Percentiles rank a stretch among this genome's conserved stretches.
These are phyloP conservation scores for Gnomoniopsis sp. DNA, from an alignment of 2,329 filamentous ascomycete genomes.

Conservation along the genomic window DNA sequence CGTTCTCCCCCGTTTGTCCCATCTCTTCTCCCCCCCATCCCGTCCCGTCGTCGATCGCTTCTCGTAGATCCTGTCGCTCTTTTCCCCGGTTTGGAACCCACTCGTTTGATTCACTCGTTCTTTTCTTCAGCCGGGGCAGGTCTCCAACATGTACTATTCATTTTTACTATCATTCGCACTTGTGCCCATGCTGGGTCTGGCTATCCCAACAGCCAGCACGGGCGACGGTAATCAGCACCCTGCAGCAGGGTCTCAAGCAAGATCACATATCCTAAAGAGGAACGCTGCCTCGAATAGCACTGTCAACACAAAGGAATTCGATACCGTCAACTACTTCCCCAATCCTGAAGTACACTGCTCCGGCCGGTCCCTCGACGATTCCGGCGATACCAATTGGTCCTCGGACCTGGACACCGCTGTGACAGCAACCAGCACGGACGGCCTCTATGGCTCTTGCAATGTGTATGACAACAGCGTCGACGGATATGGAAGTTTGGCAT, in stretches of 20 bases:
- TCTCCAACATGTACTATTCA: slow-evolving; percentile 14
- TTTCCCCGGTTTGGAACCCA: slow-evolving; percentile 12
- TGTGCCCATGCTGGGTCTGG: slow-evolving; percentile 9
- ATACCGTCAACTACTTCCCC: slow-evolving; percentile 15
- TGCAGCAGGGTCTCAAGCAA: neutral
- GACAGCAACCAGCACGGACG: neutral
- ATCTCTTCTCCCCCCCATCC: neutral
- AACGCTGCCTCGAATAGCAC: slow-evolving; percentile 2
- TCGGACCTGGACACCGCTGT: slow-evolving; percentile 4
- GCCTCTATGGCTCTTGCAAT: slow-evolving; percentile 15
- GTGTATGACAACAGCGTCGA: slow-evolving; percentile 8
- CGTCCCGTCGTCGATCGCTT: slow-evolving; percentile 6
- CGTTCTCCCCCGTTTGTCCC: neutral
- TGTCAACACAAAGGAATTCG: neutral
- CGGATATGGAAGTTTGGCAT: slow-evolving; percentile 13
- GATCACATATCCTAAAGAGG: neutral
- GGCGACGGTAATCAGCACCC: neutral
- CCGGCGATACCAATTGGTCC: neutral
- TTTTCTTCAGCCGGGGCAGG: slow-evolving; percentile 10
- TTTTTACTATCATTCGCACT: slow-evolving; percentile 9
- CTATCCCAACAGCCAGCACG: neutral
- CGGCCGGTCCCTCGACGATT: slow-evolving; percentile 6
- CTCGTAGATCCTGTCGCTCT: slow-evolving; percentile 15
- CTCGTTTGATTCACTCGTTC: slow-evolving; percentile 14
- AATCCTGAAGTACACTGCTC: slow-evolving; percentile 15